Evolutionary conservation across 2,329 filamentous ascomycete genomes (phyloP).

Genomic region (Parastagonospora nodorum): DNA sequence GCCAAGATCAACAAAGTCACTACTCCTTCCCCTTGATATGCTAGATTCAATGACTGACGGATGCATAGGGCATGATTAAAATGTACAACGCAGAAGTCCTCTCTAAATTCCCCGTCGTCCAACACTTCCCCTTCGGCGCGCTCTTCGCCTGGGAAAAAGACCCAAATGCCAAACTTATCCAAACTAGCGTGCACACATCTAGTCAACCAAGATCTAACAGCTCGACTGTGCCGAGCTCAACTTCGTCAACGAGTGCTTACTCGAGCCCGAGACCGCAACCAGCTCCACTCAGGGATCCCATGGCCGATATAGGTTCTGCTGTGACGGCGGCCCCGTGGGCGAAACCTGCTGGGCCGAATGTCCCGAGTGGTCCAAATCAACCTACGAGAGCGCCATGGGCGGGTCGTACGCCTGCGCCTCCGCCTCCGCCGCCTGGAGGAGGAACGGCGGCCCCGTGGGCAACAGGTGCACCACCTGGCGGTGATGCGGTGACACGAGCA

Average conservation of each 20-base stretch:
- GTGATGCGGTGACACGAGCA: background rate
- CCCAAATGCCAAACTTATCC: constrained; percentile 42
- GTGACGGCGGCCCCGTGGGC: constrained; percentile 16
- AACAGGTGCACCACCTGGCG: background rate
- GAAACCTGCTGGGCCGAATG: background rate
- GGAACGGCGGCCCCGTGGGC: constrained; percentile 37
- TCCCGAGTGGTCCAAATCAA: constrained; percentile 38
- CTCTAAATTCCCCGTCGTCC: constrained; percentile 96
- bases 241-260: constrained; percentile 16
- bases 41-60: constrained; percentile 4
- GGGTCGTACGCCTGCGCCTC: constrained; percentile 21
- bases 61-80: constrained; percentile 85
- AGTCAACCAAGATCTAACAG: constrained; percentile 38
- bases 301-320: background rate
- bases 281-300: constrained; percentile 29
- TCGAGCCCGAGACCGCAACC: constrained; percentile 19
- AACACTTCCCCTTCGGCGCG: constrained; percentile 72
- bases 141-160: constrained; percentile 56
- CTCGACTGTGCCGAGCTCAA: constrained; percentile 15
- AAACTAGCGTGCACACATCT: constrained; percentile 41
- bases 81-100: constrained; percentile 99
- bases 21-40: background rate
- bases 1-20: constrained; percentile 83
- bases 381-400: constrained; percentile 42
- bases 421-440: constrained; percentile 15